Base-by-base conservation (phyloP, 2,329 filamentous ascomycete species). In the Aspergillus terreus region DNA sequence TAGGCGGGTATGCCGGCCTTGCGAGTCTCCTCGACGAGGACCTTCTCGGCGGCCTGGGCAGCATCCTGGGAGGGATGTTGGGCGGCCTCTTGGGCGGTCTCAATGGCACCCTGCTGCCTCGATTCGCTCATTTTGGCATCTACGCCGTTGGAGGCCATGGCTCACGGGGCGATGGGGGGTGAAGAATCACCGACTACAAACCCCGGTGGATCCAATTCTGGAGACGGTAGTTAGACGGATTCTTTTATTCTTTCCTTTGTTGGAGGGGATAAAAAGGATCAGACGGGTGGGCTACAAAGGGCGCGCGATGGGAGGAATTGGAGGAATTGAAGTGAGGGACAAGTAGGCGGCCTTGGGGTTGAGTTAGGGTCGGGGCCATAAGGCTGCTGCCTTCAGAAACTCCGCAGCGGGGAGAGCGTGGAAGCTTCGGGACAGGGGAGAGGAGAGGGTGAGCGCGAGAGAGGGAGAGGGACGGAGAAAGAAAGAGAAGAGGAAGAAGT, bases 1-100 rank as follows among this genome's bases (percentile, higher is more conserved):
- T 88, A 94, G 57, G 90, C 92, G 27, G 86, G 76, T 21, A 87
- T 83, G 40, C 94, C 94, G 11, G 87, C 89, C 63, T 87, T 86
- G 64, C 80, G 83, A 60, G 89, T 90, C 70, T 95, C 85, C 49
- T 88, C 78, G 23, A 95, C 79, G 45, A 96, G 80, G 62, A 82
- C 82, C 60, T 82, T 79, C 73, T 95, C 82, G 30, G 88, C 88
- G 57, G 86, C 84, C 38, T 87, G 82, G 44, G 89, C 78, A 1
- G 80, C 87, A 61, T 88, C 73, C 19, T 21, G 40, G 15, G 40
- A 42, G 33, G 88, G 84, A 68, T 95, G 81, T 32, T 64, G 56
- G 6, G 60, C 48, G 33, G 69, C 59, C 30, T 65, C 58, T 55
- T 79, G 80, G 50, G 91, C 85, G 53, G 89, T 87, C 66, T 94